A percentile compares a stretch with the other conserved stretches of the same genome.
These are phyloP conservation scores for Biscogniauxia sp. DNA, from an alignment of 2,329 filamentous ascomycete species.

Conservation along the genomic window DNA sequence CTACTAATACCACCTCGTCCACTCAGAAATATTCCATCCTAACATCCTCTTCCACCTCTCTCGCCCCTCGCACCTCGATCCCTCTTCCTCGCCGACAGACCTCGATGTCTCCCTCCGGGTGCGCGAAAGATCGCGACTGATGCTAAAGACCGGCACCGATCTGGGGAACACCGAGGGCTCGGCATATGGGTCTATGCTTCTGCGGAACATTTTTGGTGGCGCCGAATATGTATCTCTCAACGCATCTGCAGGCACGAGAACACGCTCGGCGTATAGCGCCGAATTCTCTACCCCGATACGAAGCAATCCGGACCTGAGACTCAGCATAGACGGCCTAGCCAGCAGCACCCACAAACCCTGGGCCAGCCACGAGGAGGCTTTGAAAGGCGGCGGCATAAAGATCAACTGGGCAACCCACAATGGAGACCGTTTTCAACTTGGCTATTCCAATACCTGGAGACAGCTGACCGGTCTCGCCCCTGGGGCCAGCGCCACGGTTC, in stretches of 20 bases:
- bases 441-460: conserved; percentile 81
- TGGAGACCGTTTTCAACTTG: conserved; percentile 72
- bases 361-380: conserved; percentile 89
- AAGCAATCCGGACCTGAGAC: conserved; percentile 76
- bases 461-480: conserved; percentile 78
- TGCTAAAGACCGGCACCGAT: conserved; percentile 92
- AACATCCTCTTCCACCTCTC: conserved; percentile 81
- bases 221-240: conserved; percentile 87
- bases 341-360: conserved; percentile 87
- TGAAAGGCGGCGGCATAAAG: conserved; percentile 74
- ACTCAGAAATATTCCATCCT: conserved; percentile 78
- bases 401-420: conserved; percentile 68
- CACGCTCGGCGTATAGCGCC: conserved; percentile 86
- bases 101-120: conserved; percentile 78
- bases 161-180: conserved; percentile 92
- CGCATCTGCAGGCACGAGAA: conserved; percentile 84
- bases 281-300: conserved; percentile 79
- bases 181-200: conserved; percentile 81
- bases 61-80: conserved; percentile 65
- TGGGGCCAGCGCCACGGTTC: conserved; percentile 76
- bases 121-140: conserved; percentile 75
- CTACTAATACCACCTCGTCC: conserved; percentile 6
- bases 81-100: conserved; percentile 70
- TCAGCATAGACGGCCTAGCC: conserved; percentile 76
- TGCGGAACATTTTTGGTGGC: conserved; percentile 91